A percentile compares a stretch with the other conserved stretches of the same genome.
These are phyloP conservation scores for Camellia sinensis DNA, from an alignment of 148 eudicot genomes.

Conservation along the genomic window DNA sequence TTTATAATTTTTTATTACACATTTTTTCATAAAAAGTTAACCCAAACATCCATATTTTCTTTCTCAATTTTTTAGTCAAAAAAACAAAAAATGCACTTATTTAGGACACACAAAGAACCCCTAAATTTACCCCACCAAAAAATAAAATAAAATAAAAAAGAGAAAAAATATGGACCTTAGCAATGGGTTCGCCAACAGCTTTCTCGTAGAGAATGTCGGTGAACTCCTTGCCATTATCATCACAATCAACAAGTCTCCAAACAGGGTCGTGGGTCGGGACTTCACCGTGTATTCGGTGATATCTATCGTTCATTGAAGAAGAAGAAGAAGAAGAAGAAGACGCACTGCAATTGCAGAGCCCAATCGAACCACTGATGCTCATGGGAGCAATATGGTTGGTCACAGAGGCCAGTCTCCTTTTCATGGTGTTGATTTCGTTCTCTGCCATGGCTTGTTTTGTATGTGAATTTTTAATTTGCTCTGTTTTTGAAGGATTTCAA, in stretches of 20 bases:
- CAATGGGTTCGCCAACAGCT: conserved; percentile 83
- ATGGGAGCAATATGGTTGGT: conserved; percentile 49
- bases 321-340: too few species aligned
- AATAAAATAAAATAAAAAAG: too few species aligned
- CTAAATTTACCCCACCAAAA: too few species aligned
- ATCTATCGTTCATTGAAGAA: conserved; percentile 40
- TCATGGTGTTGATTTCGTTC: conserved; percentile 27
- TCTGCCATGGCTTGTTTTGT: conserved; percentile 30
- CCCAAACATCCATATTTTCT: too few species aligned
- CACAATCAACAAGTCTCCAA: conserved; percentile 45
- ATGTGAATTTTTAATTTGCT: background rate
- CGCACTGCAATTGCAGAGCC: conserved; percentile 12
- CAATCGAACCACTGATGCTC: conserved; percentile 2
- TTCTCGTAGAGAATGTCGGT: conserved; percentile 82
- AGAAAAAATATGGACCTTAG: conserved; percentile 48
- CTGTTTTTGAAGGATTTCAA: background rate
- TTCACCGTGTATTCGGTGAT: conserved; percentile 70
- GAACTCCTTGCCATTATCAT: conserved; percentile 56
- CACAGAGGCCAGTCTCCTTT: conserved; percentile 48
- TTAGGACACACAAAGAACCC: too few species aligned
- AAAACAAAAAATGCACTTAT: too few species aligned
- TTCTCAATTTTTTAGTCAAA: too few species aligned
- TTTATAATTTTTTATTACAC: too few species aligned
- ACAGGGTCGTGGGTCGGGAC: conserved; percentile 52
- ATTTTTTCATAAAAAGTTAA: too few species aligned